Evolutionary conservation across 208 protist genomes (phyloP), one percentile per base, ranked within the genome.

Genomic region (Trypanosoma brucei): DNA sequence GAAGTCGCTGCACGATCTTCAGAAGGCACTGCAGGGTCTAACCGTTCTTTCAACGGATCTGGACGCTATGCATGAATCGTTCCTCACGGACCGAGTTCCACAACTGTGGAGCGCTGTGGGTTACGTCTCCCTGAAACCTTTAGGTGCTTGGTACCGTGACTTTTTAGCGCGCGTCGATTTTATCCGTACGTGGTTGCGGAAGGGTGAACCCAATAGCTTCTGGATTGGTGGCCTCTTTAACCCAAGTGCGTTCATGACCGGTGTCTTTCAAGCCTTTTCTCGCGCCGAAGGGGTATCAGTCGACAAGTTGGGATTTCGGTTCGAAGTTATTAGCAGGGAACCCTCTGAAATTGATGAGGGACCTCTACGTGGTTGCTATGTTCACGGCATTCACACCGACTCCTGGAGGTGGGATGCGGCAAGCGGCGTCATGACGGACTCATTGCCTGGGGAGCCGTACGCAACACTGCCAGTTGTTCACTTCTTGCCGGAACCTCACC

Each of bases 241-340:
- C 84, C 97, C 97, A 45, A 98, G 98, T 78, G 97, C 94, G 40
- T 99, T 99, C 78, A 94, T 99, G 79, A 99, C 98, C 5, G 98
- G 96, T 62, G 84, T 92, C 33, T 93, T 97, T 53, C 97, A 99
- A 67, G 81, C 94, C 62, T 96, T 96, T 73, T 97, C 98, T 13
- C 88, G 98, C 39, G 86, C 95, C 42, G 92, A 98, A 73, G 73
- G 81, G 31, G 81, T 99, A 8, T 96, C 97, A 34, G 98, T 99
- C 40, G 98, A 99, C 79, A 88, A 86, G 61, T 78, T 99, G 36
- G 79, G 79, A 42, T 99, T 99, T 76, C 36, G 75, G 7, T 98
- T 97, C 75, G 66, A 82, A 35, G 81, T 99, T 37, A 40, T 97
- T 9, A 68, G 84, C 11, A 65, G 52, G 14, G 63, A 78, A 9